Evolutionary conservation across 305 asterid species (phyloP), one percentile per base, ranked within the genome.

Genomic region (Lippia alba): DNA sequence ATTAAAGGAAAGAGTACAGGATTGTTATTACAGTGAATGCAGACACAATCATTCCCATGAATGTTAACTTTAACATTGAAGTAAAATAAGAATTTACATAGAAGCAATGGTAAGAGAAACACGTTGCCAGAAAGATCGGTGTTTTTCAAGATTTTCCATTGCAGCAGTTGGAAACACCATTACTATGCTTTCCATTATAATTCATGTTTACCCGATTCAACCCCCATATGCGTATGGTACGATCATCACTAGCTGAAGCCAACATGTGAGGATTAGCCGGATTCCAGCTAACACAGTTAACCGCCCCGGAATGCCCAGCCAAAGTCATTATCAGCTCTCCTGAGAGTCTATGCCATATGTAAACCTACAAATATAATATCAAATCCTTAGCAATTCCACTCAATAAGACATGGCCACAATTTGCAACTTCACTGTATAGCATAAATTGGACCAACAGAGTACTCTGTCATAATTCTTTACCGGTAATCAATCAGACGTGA

Each of bases 231-330:
- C 91, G 93, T 65, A 90, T 88, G 12, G 93, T 86, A 12, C 83
- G 79, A 75, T 90, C 97, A 70, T 90, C 97, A 67, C 97, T 90
- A 12, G 93, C 97, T 19, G 97, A 86, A 20, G 93, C 97, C 66
- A 90, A 84, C 97, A 88, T 91, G 66, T 89, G 91, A 24, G 89
- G 94, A 76, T 91, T 91, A n/a, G 67, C 65, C 2, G 96, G 96
- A 56, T 89, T 91, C 97, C 97, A 88, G 80, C 97, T 88, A 46
- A 91, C 96, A 72, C 96, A 86, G 83, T 91, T 88, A 18, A 88
- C 96, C 4, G 90, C 71, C 45, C 90, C 96, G 18, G 91, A 74
- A 83, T 88, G 93, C 77, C 93, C 91, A 6, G 80, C 76, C 78
- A 91, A 66, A 7, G 79, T 74, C 72, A 66, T 70, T 24, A 85